Conservation (phyloP, 495 filamentous ascomycete species). For the Achaetomiella virescens region DNA sequence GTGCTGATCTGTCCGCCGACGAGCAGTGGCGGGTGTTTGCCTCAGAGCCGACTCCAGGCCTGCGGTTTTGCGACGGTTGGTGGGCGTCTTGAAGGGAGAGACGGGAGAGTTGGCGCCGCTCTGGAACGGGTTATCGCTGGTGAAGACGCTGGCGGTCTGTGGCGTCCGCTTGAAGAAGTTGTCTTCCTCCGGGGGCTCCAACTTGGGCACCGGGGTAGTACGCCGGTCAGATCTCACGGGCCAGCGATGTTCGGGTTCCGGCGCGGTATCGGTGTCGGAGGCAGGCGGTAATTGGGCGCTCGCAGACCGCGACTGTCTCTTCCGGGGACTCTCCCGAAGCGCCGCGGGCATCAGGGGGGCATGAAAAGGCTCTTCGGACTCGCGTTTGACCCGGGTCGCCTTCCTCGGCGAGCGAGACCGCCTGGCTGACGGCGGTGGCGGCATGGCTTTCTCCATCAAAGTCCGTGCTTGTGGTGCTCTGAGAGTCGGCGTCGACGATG, state of each 20-base stretch:
- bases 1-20: constrained; percentile 33
- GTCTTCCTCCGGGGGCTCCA: constrained; percentile 35
- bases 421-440: constrained; percentile 33
- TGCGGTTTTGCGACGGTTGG: constrained; percentile 34
- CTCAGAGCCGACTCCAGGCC: constrained; percentile 21
- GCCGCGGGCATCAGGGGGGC: constrained; percentile 26
- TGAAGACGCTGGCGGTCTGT: constrained; percentile 60
- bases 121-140: constrained; percentile 90
- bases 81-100: constrained; percentile 33
- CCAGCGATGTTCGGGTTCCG: constrained; percentile 31
- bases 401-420: constrained; percentile 46
- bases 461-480: constrained; percentile 34
- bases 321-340: constrained; percentile 41
- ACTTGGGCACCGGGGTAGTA: constrained; percentile 40
- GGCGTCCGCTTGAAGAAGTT: constrained; percentile 40
- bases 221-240: constrained; percentile 25
- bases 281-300: constrained; percentile 40
- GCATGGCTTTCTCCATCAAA: constrained; percentile 41
- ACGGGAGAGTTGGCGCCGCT: constrained; percentile 55
- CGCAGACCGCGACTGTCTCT: constrained; percentile 44
- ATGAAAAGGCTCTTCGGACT: constrained; percentile 41
- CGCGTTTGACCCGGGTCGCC: constrained; percentile 40
- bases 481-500: constrained; percentile 70
- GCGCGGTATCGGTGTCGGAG: constrained; percentile 46
- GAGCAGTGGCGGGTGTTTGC: constrained; percentile 27